Evolutionary conservation across 1,139 yeast species (phyloP).

Genomic region (Candida sanyaensis): DNA sequence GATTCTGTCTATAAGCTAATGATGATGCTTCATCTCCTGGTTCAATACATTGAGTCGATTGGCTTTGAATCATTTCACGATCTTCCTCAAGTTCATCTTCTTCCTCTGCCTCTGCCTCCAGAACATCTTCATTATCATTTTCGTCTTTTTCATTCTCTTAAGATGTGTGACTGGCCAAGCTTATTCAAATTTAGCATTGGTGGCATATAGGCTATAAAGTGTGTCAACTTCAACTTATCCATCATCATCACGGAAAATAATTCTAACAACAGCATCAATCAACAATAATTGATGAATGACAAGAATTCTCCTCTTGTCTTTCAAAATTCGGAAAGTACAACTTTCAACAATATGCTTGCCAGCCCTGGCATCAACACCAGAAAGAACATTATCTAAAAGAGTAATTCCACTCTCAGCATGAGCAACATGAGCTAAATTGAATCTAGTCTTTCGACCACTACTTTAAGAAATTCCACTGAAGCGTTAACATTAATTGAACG

Average conservation of each 20-base stretch:
- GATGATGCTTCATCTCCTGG: constrained; percentile 36
- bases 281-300: constrained; percentile 51
- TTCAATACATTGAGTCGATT: constrained; percentile 16
- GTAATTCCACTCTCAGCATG: constrained; percentile 42
- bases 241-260: constrained; percentile 46
- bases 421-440: constrained; percentile 48
- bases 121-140: constrained; percentile 17
- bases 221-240: constrained; percentile 42
- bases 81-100: constrained; percentile 23
- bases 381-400: constrained; percentile 46
- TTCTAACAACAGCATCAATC: constrained; percentile 41
- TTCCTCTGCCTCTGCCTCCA: constrained; percentile 11
- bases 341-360: too few species aligned
- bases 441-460: constrained; percentile 53
- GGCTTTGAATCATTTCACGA: constrained; percentile 21
- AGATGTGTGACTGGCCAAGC: constrained; percentile 50
- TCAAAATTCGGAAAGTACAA: too few species aligned
- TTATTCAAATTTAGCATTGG: constrained; percentile 44
- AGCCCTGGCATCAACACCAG: constrained; percentile 53
- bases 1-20: constrained; percentile 73
- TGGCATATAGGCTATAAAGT: constrained; percentile 33
- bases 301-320: constrained; percentile 41
- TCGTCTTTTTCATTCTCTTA: constrained; percentile 25
- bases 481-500: constrained; percentile 47
- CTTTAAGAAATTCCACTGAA: constrained; percentile 47